These are phyloP conservation scores for Oemleria cerasiformis DNA, from an alignment of 306 rosid species.

Conservation along the genomic window DNA sequence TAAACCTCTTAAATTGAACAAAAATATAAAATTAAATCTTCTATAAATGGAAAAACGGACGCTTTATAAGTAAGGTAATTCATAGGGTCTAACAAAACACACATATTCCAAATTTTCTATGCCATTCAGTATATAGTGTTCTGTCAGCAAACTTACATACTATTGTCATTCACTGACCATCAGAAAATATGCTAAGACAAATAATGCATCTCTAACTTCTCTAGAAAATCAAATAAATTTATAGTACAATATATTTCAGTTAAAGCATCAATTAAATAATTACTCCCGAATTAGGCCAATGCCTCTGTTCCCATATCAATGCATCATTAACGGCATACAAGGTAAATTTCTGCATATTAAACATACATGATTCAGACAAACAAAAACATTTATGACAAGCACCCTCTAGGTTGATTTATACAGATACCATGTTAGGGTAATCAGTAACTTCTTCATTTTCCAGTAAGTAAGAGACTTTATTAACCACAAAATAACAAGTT, in stretches of 20 bases:
- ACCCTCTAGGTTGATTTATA: neutral
- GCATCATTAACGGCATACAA: slow-evolving; percentile 4
- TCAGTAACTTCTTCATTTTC: neutral
- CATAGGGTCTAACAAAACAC: neutral
- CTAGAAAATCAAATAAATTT: neutral
- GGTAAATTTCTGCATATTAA: neutral
- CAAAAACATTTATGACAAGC: neutral
- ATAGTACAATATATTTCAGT: neutral
- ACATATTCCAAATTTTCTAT: neutral
- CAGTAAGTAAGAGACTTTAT: neutral
- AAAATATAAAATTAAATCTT: neutral
- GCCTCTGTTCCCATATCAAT: neutral
- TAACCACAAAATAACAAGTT: neutral
- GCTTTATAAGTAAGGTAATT: neutral
- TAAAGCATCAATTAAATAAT: neutral
- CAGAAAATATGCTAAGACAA: neutral
- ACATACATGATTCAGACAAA: neutral
- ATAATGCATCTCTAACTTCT: neutral
- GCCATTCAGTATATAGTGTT: neutral
- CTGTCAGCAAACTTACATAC: neutral
- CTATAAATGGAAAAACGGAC: neutral
- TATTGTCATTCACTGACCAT: neutral
- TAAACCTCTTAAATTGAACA: neutral
- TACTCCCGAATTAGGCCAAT: neutral
- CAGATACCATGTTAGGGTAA: neutral